Evolutionary conservation across 1,284 basidiomycete genomes (phyloP), one percentile per base, ranked within the genome.

Genomic region (Boletus calvinii): DNA sequence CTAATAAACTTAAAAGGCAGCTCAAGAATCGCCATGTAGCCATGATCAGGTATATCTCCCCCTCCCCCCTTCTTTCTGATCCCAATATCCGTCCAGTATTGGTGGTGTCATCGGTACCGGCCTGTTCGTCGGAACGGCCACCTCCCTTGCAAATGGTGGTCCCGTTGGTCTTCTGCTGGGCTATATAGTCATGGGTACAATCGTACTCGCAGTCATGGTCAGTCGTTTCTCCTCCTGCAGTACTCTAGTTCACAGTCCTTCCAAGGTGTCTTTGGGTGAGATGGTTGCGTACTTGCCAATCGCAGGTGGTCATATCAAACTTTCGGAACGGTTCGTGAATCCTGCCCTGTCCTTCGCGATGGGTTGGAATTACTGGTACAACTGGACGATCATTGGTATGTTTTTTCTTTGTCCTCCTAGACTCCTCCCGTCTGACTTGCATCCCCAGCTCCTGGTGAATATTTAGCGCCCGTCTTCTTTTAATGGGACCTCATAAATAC

Each of bases 101-200:
- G 81, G 81, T 48, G 85, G 87, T 72, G 88, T 90, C 54, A 90
- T 90, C 58, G 88, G 87, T 51, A 90, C 87, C 50, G 81, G 83
- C 58, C 72, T 86, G 24, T 85, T 84, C 68, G 68, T 88, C 56
- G 85, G 87, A 47, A 87, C 85, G 10, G 84, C 80, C 3, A 76
- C 52, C 43, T 71, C 83, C 24, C 69, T 88, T 17, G 61, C 56
- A 24, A 65, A 77, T 53, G 85, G 83, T 50, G 87, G 85, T 26
- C 86, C 81, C 2, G 58, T 72, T 67, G 84, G 85, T 67, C 76
- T 89, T 24, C 62, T 86, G 7, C 76, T 90, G 2, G 87, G 87
- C 34, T 88, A 85, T 57, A 56, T 72, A 0, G 54, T 68, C 8
- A 78, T 90, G 66, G 87, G 87, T 13, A 72, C 78, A 4, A 78